These are phyloP conservation scores for Diplodia mutila DNA, from an alignment of 2,329 filamentous ascomycete species.

Conservation along the genomic window DNA sequence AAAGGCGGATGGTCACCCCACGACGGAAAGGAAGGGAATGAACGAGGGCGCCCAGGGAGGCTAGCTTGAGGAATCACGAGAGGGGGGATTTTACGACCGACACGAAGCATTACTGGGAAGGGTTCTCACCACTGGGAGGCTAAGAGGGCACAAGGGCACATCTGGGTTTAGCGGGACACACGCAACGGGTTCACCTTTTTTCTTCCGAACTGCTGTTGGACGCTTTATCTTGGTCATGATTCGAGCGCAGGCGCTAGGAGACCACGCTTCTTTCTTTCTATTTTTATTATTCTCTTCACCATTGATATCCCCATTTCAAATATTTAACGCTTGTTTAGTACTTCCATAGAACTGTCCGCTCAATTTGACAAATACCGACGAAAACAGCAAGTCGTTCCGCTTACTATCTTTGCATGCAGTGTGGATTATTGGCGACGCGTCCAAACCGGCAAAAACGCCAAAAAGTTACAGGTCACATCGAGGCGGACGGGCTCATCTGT, in stretches of 20 bases:
- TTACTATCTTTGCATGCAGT: not conserved
- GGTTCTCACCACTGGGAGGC: not conserved
- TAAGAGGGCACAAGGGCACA: not conserved
- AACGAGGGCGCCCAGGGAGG: not conserved
- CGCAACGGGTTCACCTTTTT: not conserved
- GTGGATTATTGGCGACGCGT: not conserved
- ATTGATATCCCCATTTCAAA: conserved; percentile 19
- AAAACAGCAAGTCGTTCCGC: not conserved
- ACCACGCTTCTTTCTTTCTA: not conserved
- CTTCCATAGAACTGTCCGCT: not conserved
- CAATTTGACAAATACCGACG: not conserved
- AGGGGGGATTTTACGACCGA: conserved; percentile 1
- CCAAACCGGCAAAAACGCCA: no score
- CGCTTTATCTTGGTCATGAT: not conserved
- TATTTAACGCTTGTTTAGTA: not conserved
- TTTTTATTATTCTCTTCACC: not conserved
- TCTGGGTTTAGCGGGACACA: not conserved
- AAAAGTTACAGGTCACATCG: conserved; percentile 17
- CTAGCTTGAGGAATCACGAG: not conserved
- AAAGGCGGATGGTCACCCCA: conserved; percentile 2
- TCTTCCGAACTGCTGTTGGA: not conserved
- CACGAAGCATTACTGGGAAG: conserved; percentile 11
- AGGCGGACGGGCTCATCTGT: not conserved
- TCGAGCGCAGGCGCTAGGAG: conserved; percentile 15
- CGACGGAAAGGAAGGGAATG: not conserved